These are phyloP conservation scores for Leonotis leonurus DNA, from an alignment of 257 asterid species.

Conservation along the genomic window DNA sequence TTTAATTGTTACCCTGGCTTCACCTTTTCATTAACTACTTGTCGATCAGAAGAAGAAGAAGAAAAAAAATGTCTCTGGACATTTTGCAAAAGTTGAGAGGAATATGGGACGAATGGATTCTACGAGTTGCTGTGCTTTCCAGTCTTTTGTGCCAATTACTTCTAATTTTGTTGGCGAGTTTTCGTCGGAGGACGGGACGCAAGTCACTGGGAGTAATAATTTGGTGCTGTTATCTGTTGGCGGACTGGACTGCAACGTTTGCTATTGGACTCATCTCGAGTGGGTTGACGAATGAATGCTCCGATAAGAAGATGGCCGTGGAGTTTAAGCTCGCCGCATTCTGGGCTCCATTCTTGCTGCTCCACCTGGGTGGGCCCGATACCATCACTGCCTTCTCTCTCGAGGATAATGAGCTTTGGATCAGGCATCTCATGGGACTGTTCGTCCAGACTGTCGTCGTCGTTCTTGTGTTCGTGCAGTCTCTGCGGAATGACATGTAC, in stretches of 20 bases:
- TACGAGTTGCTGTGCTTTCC: slow-evolving; percentile 17
- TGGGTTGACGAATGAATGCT: slow-evolving; percentile 15
- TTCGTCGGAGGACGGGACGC: neutral
- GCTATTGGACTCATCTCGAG: slow-evolving; percentile 45
- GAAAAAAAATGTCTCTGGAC: neutral
- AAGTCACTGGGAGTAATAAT: neutral
- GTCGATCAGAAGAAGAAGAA: too few relatives aligned
- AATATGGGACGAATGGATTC: slow-evolving; percentile 19
- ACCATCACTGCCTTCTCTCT: slow-evolving; percentile 43
- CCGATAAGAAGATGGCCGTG: neutral
- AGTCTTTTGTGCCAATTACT: slow-evolving; percentile 18
- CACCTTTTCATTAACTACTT: too few relatives aligned
- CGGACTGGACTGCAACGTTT: slow-evolving; percentile 45
- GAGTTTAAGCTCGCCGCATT: slow-evolving; percentile 26
- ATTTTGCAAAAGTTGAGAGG: neutral
- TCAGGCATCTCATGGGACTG: slow-evolving; percentile 32
- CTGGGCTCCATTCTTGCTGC: slow-evolving; percentile 48
- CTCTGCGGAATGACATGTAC: neutral
- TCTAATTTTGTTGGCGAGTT: neutral
- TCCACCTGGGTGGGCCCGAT: slow-evolving; percentile 56
- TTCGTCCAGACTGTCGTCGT: slow-evolving; percentile 25
- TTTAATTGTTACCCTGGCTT: too few relatives aligned
- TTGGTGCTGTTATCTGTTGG: slow-evolving; percentile 34
- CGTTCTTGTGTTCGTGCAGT: neutral
- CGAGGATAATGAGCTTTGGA: slow-evolving; percentile 51